Evolutionary conservation across 2,329 filamentous ascomycete species (phyloP).

Genomic region (Geoglossum cookeanum): DNA sequence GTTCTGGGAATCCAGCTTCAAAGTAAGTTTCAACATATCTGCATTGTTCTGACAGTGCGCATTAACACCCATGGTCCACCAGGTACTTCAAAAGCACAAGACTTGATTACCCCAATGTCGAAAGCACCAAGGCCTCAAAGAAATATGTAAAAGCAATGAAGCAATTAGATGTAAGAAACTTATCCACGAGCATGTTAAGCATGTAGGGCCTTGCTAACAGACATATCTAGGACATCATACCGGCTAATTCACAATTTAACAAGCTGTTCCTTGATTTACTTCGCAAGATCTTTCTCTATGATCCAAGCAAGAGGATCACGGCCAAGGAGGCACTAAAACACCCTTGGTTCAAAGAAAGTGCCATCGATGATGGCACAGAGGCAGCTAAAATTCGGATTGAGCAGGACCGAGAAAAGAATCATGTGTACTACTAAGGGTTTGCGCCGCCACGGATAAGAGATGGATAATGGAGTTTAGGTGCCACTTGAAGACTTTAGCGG

Average conservation of each 20-base stretch:
- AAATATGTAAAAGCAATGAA: constrained; percentile 55
- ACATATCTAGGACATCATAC: constrained; percentile 39
- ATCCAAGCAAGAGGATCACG: constrained; percentile 43
- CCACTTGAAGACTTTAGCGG: background rate
- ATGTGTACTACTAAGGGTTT: constrained; percentile 1
- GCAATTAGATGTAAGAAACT: constrained; percentile 31
- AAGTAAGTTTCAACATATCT: constrained; percentile 26
- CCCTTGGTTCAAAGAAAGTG: constrained; percentile 44
- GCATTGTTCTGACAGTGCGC: background rate
- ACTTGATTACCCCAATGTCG: constrained; percentile 42
- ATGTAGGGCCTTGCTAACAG: constrained; percentile 10
- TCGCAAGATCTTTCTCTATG: constrained; percentile 44
- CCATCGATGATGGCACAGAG: constrained; percentile 47
- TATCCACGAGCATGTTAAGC: background rate
- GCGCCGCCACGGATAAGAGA: background rate
- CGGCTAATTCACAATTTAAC: constrained; percentile 39
- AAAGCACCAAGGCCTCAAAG: constrained; percentile 41
- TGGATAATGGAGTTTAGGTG: background rate
- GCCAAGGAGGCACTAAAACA: constrained; percentile 46
- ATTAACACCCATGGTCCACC: constrained; percentile 17
- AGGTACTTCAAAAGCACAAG: constrained; percentile 36
- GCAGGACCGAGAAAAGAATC: constrained; percentile 4
- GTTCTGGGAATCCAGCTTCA: constrained; percentile 32
- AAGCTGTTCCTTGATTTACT: constrained; percentile 42
- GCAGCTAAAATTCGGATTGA: constrained; percentile 37